Percentiles rank a stretch among this genome's conserved stretches.
Conservation (phyloP, 345 rosid species). For the Raphanus sativus region DNA sequence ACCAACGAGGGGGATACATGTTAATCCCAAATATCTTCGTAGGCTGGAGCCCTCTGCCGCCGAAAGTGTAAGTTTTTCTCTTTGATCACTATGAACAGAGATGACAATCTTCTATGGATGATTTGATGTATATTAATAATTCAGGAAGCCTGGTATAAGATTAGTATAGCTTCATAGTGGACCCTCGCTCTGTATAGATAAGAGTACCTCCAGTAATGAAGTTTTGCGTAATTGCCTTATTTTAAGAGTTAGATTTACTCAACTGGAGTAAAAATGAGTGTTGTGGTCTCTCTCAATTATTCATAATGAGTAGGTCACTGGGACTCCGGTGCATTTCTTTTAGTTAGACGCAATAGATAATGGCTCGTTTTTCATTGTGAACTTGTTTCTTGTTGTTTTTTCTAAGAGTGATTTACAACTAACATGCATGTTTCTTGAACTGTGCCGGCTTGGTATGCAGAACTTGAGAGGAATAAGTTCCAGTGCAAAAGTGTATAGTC, state of each 20-base stretch:
- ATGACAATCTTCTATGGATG: background rate
- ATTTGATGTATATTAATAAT: background rate
- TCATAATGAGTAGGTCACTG: slow-evolving; percentile 9
- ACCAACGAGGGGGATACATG: slow-evolving; percentile 90
- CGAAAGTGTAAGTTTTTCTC: slow-evolving; percentile 64
- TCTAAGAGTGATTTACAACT: slow-evolving; percentile 23
- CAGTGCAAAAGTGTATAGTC: slow-evolving; percentile 45
- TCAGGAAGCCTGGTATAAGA: slow-evolving; percentile 1
- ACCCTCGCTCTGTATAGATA: slow-evolving; percentile 4
- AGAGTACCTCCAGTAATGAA: background rate
- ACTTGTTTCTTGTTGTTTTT: background rate
- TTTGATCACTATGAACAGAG: slow-evolving; percentile 3
- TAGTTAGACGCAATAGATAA: background rate
- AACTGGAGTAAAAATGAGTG: slow-evolving; percentile 4
- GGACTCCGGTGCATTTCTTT: slow-evolving; percentile 9
- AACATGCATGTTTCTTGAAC: slow-evolving; percentile 10
- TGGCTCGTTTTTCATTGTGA: background rate
- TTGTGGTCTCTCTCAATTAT: background rate
- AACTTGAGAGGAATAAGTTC: slow-evolving; percentile 51
- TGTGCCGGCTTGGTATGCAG: slow-evolving; percentile 46
- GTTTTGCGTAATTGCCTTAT: background rate
- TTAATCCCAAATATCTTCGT: slow-evolving; percentile 91
- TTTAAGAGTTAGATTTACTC: slow-evolving; percentile 2
- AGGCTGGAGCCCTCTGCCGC: slow-evolving; percentile 65
- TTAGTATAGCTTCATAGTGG: slow-evolving; percentile 3